Percentiles rank a stretch among this genome's conserved stretches.
These are phyloP conservation scores for Paratinospora sagittata DNA, from an alignment of 164 flowering plant genomes.

Conservation along the genomic window DNA sequence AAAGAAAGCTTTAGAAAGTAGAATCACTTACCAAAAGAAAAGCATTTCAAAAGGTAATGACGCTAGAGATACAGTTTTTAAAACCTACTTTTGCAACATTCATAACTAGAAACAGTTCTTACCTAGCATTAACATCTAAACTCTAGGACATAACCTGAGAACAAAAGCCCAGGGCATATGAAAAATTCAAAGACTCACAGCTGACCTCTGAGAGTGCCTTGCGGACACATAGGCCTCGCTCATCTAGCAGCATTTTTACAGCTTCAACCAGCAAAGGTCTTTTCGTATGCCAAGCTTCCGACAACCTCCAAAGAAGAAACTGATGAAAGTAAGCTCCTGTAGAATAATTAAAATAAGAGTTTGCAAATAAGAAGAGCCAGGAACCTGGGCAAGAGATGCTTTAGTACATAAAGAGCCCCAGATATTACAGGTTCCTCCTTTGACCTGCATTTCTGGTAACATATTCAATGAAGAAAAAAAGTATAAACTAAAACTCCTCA, in stretches of 20 bases:
- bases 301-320: slow-evolving; percentile 46
- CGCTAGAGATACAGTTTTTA: no score
- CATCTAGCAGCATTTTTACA: slow-evolving; percentile 69
- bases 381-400: slow-evolving; percentile 95
- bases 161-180: not conserved
- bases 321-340: slow-evolving; percentile 6
- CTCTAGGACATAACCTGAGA: not conserved
- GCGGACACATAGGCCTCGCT: slow-evolving; percentile 60
- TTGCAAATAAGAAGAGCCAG: slow-evolving; percentile 5
- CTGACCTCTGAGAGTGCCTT: slow-evolving; percentile 88
- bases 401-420: slow-evolving; percentile 87
- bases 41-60: no score
- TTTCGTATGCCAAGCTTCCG: slow-evolving; percentile 90
- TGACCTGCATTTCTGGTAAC: slow-evolving; percentile 69
- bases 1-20: no score
- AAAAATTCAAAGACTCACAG: not conserved
- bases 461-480: slow-evolving; percentile 2
- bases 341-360: not conserved
- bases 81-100: no score
- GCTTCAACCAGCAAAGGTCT: slow-evolving; percentile 74
- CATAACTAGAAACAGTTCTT: not conserved
- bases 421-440: slow-evolving; percentile 73
- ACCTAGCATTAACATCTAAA: not conserved
- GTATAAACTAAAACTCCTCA: not conserved
- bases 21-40: not conserved